A percentile compares a stretch with the other conserved stretches of the same genome.
Evolutionary conservation across 495 filamentous ascomycete genomes (phyloP).

Genomic region (Parachaetomium inaequale): DNA sequence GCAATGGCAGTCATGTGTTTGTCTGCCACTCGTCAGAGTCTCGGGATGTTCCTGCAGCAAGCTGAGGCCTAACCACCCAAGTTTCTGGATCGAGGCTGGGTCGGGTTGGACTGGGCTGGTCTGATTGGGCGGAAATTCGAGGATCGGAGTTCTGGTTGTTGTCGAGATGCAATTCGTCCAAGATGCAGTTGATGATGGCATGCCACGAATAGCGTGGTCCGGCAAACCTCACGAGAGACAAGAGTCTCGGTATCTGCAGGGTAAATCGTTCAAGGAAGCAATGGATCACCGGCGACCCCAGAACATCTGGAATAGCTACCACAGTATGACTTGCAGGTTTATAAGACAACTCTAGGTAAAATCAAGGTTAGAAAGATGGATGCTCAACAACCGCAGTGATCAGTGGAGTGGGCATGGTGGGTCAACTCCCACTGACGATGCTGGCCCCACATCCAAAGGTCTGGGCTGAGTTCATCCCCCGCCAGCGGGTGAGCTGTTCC

Average conservation of each 20-base stretch:
- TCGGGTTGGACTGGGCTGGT: conserved; percentile 18
- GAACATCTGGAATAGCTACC: background rate
- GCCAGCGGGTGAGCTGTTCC: background rate
- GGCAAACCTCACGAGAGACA: background rate
- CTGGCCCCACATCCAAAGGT: background rate
- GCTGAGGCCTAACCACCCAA: conserved; percentile 16
- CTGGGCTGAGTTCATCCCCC: no score
- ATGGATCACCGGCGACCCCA: background rate
- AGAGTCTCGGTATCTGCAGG: background rate
- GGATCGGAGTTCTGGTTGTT: conserved; percentile 13
- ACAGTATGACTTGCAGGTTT: background rate
- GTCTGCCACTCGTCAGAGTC: conserved; percentile 26
- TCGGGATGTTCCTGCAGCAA: conserved; percentile 17
- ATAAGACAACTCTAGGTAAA: background rate
- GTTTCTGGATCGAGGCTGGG: background rate
- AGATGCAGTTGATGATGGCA: background rate
- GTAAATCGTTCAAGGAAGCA: background rate
- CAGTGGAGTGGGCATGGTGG: no score
- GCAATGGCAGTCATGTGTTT: conserved; percentile 33
- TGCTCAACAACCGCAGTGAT: no score
- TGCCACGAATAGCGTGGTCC: background rate
- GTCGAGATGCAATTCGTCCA: conserved; percentile 29
- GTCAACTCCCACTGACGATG: no score
- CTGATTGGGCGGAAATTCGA: conserved; percentile 29
- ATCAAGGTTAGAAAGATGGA: no score